These are phyloP conservation scores for Auriscalpium vulgare DNA, from an alignment of 768 basidiomycete species.

Conservation along the genomic window DNA sequence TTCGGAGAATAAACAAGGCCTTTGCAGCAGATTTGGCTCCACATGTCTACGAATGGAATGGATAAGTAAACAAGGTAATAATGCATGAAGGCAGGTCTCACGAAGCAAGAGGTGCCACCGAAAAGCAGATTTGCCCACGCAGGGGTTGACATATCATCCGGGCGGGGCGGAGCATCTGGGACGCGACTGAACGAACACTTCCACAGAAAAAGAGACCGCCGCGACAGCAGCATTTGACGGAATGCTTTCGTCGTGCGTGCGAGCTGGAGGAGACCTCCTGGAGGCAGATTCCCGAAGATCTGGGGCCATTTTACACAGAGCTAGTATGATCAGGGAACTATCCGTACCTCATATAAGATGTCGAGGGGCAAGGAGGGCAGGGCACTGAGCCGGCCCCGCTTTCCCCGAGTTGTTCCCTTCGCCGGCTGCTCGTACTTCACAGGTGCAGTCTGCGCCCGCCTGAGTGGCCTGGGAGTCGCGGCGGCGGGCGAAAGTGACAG, in stretches of 20 bases:
- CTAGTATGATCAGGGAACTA: too few species aligned
- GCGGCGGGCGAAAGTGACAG: too few species aligned
- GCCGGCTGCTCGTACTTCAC: too few species aligned
- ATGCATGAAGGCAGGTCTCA: background rate
- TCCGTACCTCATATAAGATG: too few species aligned
- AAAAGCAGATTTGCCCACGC: conserved; percentile 7
- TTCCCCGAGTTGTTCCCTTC: too few species aligned
- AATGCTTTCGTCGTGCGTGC: conserved; percentile 22
- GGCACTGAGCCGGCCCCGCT: too few species aligned
- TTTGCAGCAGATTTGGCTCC: conserved; percentile 5
- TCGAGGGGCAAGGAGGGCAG: too few species aligned
- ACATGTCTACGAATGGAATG: background rate
- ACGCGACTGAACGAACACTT: background rate
- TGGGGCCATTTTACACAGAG: background rate
- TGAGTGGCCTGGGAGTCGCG: too few species aligned
- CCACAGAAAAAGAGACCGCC: conserved; percentile 21
- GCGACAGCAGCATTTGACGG: conserved; percentile 20
- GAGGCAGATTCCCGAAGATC: conserved; percentile 23
- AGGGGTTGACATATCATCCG: conserved; percentile 3
- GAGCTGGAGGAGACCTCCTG: conserved; percentile 24
- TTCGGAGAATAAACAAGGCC: conserved; percentile 3
- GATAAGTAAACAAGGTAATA: too few species aligned
- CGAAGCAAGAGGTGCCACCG: conserved; percentile 8
- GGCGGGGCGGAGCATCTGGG: conserved; percentile 1
- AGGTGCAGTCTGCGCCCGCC: too few species aligned